Evolutionary conservation across 768 basidiomycete genomes (phyloP), one percentile per base, ranked within the genome.

Genomic region (Psilocybe subaeruginosa): DNA sequence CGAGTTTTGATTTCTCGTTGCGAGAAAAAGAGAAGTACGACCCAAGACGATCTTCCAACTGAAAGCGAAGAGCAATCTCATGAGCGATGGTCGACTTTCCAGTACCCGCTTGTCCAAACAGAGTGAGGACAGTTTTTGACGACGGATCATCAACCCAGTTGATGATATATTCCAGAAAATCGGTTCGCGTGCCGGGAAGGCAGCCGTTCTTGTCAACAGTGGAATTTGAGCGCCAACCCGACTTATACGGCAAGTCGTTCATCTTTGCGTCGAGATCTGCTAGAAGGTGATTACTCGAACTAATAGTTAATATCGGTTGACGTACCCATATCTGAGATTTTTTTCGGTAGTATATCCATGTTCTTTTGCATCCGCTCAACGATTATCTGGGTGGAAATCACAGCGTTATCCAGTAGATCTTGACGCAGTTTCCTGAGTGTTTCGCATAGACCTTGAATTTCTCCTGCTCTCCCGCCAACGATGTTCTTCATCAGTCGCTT

Each of bases 11-110:
- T 53, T 27, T 12, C 31, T 54, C n/a, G 3, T 8, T 3, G 46
- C 59, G 9, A n/a, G 12, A 27, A 27, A 48, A 51, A n/a, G 46
- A 33, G 35, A 48, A 54, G 1, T 48, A 56, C 1, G 56, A 27
- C 2, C 50, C 30, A 4, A 64, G 29, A 14, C 29, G 59, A 31
- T 53, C 12, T 37, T 39, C 51, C 8, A 6, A 1, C 8, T 37
- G 29, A 54, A 64, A 37, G 16, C 37, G 8, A 16, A 48, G 3
- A 29, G 59, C 27, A 58, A 54, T n/a, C 30, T 55, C 50, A 23
- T 45, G 27, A 30, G 59, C 27, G 5, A 43, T 61, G 30, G 55
- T 30, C n/a, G 43, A 46, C 29, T 60, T 60, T 27, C 59, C 59
- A 6, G 59, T 60, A 4, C 59, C 59, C 4, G 59, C 59, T 30